Evolutionary conservation across 495 filamentous ascomycete genomes (phyloP).

Genomic region (Aspergillus panamensis): DNA sequence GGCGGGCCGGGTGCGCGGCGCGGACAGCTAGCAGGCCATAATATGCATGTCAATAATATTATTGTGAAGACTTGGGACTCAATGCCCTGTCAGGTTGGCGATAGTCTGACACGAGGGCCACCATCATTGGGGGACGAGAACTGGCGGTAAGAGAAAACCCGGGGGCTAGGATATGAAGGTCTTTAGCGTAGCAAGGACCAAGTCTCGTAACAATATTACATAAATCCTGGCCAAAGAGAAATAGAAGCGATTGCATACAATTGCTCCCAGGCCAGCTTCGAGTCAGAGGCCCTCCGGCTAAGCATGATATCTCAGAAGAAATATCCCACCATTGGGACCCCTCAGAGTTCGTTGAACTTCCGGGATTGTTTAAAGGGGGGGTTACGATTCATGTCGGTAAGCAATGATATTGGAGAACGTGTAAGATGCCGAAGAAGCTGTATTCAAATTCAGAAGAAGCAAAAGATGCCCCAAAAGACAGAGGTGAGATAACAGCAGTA

Average conservation of each 20-base stretch:
- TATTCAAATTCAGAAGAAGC: background rate
- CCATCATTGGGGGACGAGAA: conserved; percentile 23
- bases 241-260: conserved; percentile 6
- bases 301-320: background rate
- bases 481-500: background rate
- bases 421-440: background rate
- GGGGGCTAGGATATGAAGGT: conserved; percentile 16
- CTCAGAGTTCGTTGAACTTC: background rate
- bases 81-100: conserved; percentile 10
- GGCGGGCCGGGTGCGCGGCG: conserved; percentile 27
- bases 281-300: background rate
- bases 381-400: conserved; percentile 1
- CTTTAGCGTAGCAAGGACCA: conserved; percentile 18
- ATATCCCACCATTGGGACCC: background rate
- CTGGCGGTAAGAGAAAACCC: conserved; percentile 25
- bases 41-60: conserved; percentile 24
- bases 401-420: background rate
- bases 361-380: background rate
- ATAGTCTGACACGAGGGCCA: conserved; percentile 17
- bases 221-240: conserved; percentile 9
- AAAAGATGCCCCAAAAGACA: background rate
- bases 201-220: conserved; percentile 15
- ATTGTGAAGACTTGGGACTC: conserved; percentile 14
- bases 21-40: conserved; percentile 24
- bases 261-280: background rate